Evolutionary conservation across 768 basidiomycete genomes (phyloP), one percentile per base, ranked within the genome.

Genomic region (Lactarius trivialis): DNA sequence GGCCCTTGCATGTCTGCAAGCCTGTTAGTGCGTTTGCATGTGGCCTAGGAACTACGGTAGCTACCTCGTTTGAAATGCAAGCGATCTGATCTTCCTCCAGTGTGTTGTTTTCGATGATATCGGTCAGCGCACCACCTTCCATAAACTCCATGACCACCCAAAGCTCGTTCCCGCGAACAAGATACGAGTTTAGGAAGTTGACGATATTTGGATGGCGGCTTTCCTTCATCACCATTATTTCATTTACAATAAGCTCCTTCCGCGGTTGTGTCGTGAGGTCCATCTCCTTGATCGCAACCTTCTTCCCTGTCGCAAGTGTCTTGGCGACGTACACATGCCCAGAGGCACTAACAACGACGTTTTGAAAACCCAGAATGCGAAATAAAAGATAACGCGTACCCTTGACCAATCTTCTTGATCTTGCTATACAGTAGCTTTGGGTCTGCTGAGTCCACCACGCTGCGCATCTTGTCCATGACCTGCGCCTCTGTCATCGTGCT

Each of bases 131-230:
- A 43, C 97, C 95, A 56, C 94, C 94, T 74, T 98, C 94, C 94
- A 98, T 98, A 71, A 91, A 96, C 76, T 98, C 94, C 94, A 96
- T 98, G 61, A 96, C 93, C 49, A 97, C 93, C 94, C 94, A 98
- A 26, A 97, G 82, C 71, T 96, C 93, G 56, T 81, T 88, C 72
- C 79, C 87, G 75, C 89, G 89, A 57, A 97, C 84, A 49, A 98
- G 82, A 74, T 94, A 97, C 26, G 91, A 85, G 7, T 96, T 91
- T 45, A 96, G 75, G 76, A 92, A 98, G 75, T 96, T 96, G 78
- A 98, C 94, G 61, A 98, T 95, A 70, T 97, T 98, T 33, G 93
- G 92, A 72, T 97, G 94, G 65, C 94, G 92, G 30, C 91, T 93
- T 74, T 95, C 97, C 73, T 94, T 96, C 96, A 99, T 98, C 68